Evolutionary conservation across 805 yeast genomes (phyloP).

Genomic region (Vanderwaltozyma yarrowii): DNA sequence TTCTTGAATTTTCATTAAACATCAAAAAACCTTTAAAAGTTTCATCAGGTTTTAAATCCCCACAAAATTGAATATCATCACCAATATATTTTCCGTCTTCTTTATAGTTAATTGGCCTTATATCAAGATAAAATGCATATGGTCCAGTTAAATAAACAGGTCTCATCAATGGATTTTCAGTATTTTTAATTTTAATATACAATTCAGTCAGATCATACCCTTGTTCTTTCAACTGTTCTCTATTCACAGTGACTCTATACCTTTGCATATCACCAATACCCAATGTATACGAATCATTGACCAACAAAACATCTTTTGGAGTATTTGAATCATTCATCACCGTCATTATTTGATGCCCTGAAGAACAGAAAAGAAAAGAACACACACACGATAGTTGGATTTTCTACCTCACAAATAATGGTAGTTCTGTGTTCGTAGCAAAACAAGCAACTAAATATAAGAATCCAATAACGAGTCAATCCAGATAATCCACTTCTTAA

Average conservation of each 20-base stretch:
- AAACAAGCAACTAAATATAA: too few species aligned
- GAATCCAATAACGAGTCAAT: too few species aligned
- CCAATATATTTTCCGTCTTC: slow-evolving; percentile 20
- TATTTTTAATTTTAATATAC: slow-evolving; percentile 51
- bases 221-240: slow-evolving; percentile 7
- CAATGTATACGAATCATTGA: slow-evolving; percentile 13
- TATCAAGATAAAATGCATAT: slow-evolving; percentile 72
- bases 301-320: too few species aligned
- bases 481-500: too few species aligned
- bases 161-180: slow-evolving; percentile 59
- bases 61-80: slow-evolving; percentile 36
- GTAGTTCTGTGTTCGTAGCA: too few species aligned
- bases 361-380: too few species aligned
- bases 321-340: too few species aligned
- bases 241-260: slow-evolving; percentile 17
- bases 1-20: slow-evolving; percentile 34
- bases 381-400: too few species aligned
- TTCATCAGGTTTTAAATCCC: slow-evolving; percentile 63
- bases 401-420: too few species aligned
- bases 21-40: slow-evolving; percentile 46
- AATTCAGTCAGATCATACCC: slow-evolving; percentile 6
- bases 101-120: slow-evolving; percentile 56
- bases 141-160: slow-evolving; percentile 91
- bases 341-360: too few species aligned
- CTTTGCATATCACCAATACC: slow-evolving; percentile 25